Evolutionary conservation across 352 stramenopile genomes (phyloP).

Genomic region (Pythium diclinum): DNA sequence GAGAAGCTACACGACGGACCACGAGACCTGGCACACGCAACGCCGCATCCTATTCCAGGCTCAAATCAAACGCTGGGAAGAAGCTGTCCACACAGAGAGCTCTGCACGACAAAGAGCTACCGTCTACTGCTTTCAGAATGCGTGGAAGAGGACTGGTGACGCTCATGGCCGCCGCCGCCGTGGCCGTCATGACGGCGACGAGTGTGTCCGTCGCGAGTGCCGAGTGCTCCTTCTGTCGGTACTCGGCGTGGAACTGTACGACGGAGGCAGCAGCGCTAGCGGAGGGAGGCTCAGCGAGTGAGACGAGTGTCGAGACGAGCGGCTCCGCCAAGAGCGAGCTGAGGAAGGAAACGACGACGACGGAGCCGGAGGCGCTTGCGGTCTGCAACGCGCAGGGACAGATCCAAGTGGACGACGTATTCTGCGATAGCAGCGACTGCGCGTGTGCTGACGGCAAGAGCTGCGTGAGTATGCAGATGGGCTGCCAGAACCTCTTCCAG

Average conservation of each 20-base stretch:
- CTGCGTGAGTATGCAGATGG: constrained; percentile 65
- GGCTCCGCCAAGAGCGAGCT: constrained; percentile 11
- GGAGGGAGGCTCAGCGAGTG: constrained; percentile 5
- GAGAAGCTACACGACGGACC: not conserved
- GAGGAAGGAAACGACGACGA: constrained; percentile 8
- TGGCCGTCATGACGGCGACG: constrained; percentile 26
- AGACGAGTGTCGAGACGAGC: constrained; percentile 13
- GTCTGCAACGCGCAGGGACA: constrained; percentile 55
- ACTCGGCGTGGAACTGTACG: constrained; percentile 68
- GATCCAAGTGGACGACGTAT: constrained; percentile 82
- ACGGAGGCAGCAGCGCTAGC: not conserved
- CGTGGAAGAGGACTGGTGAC: constrained; percentile 12
- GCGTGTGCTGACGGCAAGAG: constrained; percentile 42
- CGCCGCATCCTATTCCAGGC: not conserved
- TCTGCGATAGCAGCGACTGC: constrained; percentile 66
- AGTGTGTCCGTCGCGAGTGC: constrained; percentile 13
- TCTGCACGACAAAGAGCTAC: not conserved
- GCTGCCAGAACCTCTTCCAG: constrained; percentile 69
- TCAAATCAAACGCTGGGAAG: not conserved
- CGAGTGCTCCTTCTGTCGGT: constrained; percentile 56
- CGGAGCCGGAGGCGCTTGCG: constrained; percentile 17
- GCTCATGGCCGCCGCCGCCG: constrained; percentile 17
- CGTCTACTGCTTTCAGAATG: constrained; percentile 3
- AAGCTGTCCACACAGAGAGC: not conserved
- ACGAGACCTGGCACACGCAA: not conserved